These are phyloP conservation scores for Crotalaria pallida DNA, from an alignment of 306 rosid species.

Conservation along the genomic window DNA sequence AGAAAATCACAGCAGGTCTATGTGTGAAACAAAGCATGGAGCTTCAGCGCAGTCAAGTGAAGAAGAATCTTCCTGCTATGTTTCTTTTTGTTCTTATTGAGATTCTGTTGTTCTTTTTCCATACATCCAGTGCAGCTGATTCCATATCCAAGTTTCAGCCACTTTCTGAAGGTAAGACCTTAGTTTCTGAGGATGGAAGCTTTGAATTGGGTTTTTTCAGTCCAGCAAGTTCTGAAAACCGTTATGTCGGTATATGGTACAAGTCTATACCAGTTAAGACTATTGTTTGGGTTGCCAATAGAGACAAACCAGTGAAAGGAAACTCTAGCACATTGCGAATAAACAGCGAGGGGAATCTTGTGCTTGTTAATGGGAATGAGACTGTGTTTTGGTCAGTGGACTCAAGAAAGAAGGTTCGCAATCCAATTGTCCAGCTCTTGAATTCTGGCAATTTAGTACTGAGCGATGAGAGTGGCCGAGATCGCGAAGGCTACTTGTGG, in stretches of 20 bases:
- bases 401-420: constrained; percentile 1
- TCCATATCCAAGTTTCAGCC: constrained; percentile 2
- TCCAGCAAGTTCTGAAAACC: constrained; percentile 17
- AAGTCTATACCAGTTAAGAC: constrained; percentile 31
- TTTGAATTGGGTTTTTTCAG: constrained; percentile 36
- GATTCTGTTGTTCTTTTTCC: not conserved
- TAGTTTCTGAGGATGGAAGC: constrained; percentile 29
- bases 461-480: constrained; percentile 27
- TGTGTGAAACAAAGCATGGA: constrained; percentile 8
- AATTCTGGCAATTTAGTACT: constrained; percentile 49
- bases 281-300: constrained; percentile 61
- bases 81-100: constrained; percentile 4
- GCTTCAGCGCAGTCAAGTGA: constrained; percentile 1
- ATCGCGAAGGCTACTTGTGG: constrained; percentile 34
- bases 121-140: constrained; percentile 5
- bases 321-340: constrained; percentile 36
- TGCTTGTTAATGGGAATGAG: constrained; percentile 15
- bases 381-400: constrained; percentile 36
- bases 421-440: constrained; percentile 33
- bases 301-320: constrained; percentile 37
- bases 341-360: constrained; percentile 16
- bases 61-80: not conserved
- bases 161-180: constrained; percentile 26
- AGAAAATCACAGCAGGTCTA: not conserved
- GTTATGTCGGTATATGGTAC: constrained; percentile 61